Base-by-base conservation (phyloP, 192 early-diverging fungal genomes). In the Coemansia sp. region DNA sequence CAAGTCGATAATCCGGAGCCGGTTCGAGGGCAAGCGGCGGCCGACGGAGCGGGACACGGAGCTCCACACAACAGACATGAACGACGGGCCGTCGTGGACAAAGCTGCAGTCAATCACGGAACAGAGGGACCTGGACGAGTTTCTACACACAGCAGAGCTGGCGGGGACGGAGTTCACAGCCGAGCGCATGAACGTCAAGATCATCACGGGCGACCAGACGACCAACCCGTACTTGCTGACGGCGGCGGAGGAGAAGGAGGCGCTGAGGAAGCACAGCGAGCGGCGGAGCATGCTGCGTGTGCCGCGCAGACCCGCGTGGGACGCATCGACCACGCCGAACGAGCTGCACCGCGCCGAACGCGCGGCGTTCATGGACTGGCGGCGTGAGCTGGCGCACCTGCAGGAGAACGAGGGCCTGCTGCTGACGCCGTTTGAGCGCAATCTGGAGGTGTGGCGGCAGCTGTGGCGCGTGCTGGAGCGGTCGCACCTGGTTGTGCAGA, bases 381-480 rank as follows among this genome's bases (percentile, higher is more conserved):
- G 96, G 57, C 91, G 98, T 52, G 86, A 87, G 13, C 86, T 96
- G 68, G 94, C 93, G 22, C 71, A 74, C 81, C 77, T 99, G 58
- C 92, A 98, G 72, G 98, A 99, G 68, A 89, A 94, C 16, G 92
- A 98, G 70, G 93, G 93, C 0, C 77, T 99, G 19, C 67, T 99
- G 55, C 77, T 99, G 78, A 99, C 98, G 18, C 98, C 98, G 37
- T 99, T 95, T 65, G 98, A 99, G 84, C 90, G 95, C 56, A 99
- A 99, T 80, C 65, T 99, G 21, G 98, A 99, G 82, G 93, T 99
- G 26, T 99, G 97, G 97, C 86, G 96, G 59, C 98, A 99, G 76
- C 86, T 99, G 40, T 99, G 98, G 98, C 89, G 98, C 39, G 98
- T 99, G 49, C 93, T 98, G 69, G 98, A 99, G 81, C 86, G 94